phyloP scores from a whole-genome alignment of 306 rosid genomes.

The Dryas octopetala region DNA sequence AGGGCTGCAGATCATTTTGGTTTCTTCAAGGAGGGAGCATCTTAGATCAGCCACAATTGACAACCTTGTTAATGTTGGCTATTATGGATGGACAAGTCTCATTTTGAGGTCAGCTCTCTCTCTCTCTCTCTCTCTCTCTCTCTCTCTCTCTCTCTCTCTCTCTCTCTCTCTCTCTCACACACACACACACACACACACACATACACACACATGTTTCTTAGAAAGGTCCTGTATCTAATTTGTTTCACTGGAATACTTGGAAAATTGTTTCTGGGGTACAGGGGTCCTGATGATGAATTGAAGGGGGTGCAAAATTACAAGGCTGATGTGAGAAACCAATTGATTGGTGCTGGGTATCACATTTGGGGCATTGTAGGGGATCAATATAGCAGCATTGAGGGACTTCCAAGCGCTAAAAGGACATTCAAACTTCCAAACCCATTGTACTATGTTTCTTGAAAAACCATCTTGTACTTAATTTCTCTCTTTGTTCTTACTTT shows the following conservation, averaged over 20 bases:
- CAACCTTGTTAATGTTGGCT: constrained; percentile 60
- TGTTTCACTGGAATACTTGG: not conserved
- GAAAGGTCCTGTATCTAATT: not conserved
- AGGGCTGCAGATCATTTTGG: constrained; percentile 58
- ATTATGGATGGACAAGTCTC: constrained; percentile 59
- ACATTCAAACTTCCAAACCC: constrained; percentile 55
- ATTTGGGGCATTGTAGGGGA: constrained; percentile 50
- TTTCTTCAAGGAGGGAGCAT: constrained; percentile 60
- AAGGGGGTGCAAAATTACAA: constrained; percentile 38
- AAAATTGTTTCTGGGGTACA: not conserved
- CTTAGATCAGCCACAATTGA: constrained; percentile 64
- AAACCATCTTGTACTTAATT: not conserved
- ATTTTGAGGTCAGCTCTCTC: constrained; percentile 38
- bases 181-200: too few relatives aligned
- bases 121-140: not conserved
- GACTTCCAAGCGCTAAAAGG: constrained; percentile 37
- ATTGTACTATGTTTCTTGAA: constrained; percentile 42
- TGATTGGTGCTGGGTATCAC: constrained; percentile 31
- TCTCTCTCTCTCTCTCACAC: not conserved
- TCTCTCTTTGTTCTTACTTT: not conserved
- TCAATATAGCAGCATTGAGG: constrained; percentile 46
- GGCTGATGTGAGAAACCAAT: constrained; percentile 33
- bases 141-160: not conserved
- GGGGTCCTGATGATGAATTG: constrained; percentile 38
- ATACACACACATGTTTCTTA: too few relatives aligned